A percentile compares a stretch with the other conserved stretches of the same genome.
Evolutionary conservation across 306 rosid genomes (phyloP).

Genomic region (Lathyrus aphaca): DNA sequence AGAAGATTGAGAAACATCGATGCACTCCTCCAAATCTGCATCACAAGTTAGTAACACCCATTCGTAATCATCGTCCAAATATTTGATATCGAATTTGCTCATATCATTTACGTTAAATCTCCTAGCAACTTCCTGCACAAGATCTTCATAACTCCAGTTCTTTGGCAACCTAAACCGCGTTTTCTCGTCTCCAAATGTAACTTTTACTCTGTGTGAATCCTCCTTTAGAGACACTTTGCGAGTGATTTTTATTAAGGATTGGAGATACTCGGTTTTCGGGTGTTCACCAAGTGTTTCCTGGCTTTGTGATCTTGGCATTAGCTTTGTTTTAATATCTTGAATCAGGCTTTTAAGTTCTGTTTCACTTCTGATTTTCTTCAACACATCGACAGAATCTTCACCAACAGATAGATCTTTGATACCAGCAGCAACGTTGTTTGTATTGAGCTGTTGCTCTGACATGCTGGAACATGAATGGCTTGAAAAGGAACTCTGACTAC

Average conservation of each 20-base stretch:
- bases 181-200: constrained; percentile 75
- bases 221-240: constrained; percentile 36
- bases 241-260: constrained; percentile 25
- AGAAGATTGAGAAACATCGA: constrained; percentile 71
- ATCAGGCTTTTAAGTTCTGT: constrained; percentile 55
- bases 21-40: constrained; percentile 88
- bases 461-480: constrained; percentile 78
- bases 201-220: constrained; percentile 61
- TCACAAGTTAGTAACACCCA: constrained; percentile 94
- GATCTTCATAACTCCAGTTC: constrained; percentile 54
- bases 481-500: constrained; percentile 76
- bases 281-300: constrained; percentile 59
- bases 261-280: constrained; percentile 34
- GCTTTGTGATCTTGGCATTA: constrained; percentile 66
- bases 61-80: constrained; percentile 91
- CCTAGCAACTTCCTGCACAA: constrained; percentile 63
- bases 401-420: constrained; percentile 48
- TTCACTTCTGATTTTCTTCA: constrained; percentile 77
- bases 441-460: constrained; percentile 49
- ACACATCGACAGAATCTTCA: constrained; percentile 46
- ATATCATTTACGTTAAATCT: constrained; percentile 67
- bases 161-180: constrained; percentile 71
- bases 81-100: constrained; percentile 66
- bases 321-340: constrained; percentile 40
- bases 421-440: constrained; percentile 36